Evolutionary conservation across 1,139 yeast species (phyloP), one percentile per base, ranked within the genome.

Genomic region (Chernovozyma sophiae-reginae): DNA sequence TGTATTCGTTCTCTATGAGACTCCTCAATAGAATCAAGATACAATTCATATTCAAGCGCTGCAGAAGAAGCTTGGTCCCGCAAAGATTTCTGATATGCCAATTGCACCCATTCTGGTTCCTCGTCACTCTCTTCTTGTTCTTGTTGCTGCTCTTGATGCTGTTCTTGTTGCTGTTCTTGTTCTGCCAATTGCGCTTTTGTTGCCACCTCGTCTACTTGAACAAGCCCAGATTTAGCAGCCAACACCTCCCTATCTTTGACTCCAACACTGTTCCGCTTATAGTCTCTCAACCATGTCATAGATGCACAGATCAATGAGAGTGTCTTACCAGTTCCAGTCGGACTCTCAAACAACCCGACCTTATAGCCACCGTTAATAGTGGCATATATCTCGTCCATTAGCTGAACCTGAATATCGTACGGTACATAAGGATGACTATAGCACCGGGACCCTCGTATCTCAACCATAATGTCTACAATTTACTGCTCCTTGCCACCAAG

Each of bases 251-350:
- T 7, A 6, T 10, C 23, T 20, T 20, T 20, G 8, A 7, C 10
- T 10, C 10, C 10, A 6, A 20, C 6, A 20, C 10, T 20, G 8
- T 55, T 51, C 24, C 54, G 55, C 51, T 81, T 82, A 46, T 75
- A 65, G 29, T 79, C 74, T 35, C 97, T 63, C 11, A 90, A 64
- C 96, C 96, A 90, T 0, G 94, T 77, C 78, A 90, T 73, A 0
- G 94, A 68, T 0, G 95, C 79, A 53, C 97, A 92, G 2, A 90
- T 85, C 31, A 90, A 62, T 1, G 96, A 86, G 7, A 90, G 63
- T 0, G 97, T 89, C 58, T 90, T 90, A 4, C 97, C 97, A 1
- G 94, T 86, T 3, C 97, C 98, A 0, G 98, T 90, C 0, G 98
- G 97, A 44, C 95, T 83, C 56, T 90, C 97, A 51, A 90, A 84